phyloP scores from a whole-genome alignment of 2,329 filamentous ascomycete species.

The Mycosphaerella sp. region DNA sequence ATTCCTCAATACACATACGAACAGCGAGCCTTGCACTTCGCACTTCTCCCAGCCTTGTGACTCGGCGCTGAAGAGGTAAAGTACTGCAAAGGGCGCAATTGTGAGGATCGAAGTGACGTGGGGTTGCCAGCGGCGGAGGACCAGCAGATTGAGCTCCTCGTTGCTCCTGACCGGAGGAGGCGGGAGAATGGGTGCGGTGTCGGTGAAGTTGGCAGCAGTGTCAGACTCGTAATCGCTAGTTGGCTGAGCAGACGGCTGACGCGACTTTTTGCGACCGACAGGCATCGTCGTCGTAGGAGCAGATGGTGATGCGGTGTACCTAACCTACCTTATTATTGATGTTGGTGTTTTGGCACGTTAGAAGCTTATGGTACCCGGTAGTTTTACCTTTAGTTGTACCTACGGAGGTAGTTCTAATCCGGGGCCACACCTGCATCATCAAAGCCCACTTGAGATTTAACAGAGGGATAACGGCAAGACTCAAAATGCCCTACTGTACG shows the following conservation, averaged over 20 bases:
- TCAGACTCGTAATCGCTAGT: slow-evolving; percentile 12
- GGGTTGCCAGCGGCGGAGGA: slow-evolving; percentile 74
- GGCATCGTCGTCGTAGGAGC: slow-evolving; percentile 12
- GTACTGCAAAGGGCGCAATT: slow-evolving; percentile 76
- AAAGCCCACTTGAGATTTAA: too few relatives aligned
- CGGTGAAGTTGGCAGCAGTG: slow-evolving; percentile 27
- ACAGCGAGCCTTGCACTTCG: slow-evolving; percentile 79
- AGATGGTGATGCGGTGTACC: background rate
- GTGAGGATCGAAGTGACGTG: slow-evolving; percentile 66
- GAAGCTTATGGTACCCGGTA: too few relatives aligned
- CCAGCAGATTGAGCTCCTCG: slow-evolving; percentile 78
- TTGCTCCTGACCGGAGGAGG: slow-evolving; percentile 58
- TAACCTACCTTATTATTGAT: background rate
- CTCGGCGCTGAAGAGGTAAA: slow-evolving; percentile 69
- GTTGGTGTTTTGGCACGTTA: background rate
- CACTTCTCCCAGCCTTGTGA: slow-evolving; percentile 74
- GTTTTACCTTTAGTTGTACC: too few relatives aligned
- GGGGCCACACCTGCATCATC: too few relatives aligned
- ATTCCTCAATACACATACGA: slow-evolving; percentile 64
- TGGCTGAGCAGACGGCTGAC: slow-evolving; percentile 12
- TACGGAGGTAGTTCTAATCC: too few relatives aligned
- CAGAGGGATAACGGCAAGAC: too few relatives aligned
- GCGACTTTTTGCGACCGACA: slow-evolving; percentile 12
- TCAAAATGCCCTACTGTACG: too few relatives aligned
- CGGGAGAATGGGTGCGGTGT: slow-evolving; percentile 29